Base-by-base conservation (phyloP, 225 moss, liverwort and hornwort genomes). In the Rhytidiadelphus loreus region DNA sequence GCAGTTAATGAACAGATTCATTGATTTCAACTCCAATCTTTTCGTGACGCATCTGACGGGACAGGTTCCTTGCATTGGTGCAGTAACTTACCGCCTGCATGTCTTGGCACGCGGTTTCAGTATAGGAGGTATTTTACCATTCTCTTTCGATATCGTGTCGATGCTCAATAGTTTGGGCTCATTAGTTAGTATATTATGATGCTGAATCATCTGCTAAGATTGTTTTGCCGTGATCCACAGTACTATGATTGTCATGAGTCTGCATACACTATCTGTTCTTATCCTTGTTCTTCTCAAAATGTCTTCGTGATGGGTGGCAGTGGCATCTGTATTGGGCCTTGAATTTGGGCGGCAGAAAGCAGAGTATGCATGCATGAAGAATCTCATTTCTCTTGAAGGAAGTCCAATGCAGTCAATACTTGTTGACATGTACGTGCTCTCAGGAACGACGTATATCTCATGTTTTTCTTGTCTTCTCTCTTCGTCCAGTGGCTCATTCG, bases 41-140 rank as follows among this genome's bases (percentile, higher is more conserved):
- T 71, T 87, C 65, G 56, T 89, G 89, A 88, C 77, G 72, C 77
- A 64, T 92, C 83, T 93, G 80, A 92, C 59, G 70, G 76, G 60
- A 83, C 60, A 60, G 58, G 59, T 86, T 81, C 75, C 87, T 83
- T 84, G 85, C 82, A 59, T 44, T 92, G 85, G 75, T 92, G 83
- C 91, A 94, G 94, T 91, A 56, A 88, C 91, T 30, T 94, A 94
- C 78, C 94, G 94, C 41, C 83, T 92, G 61, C 85, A 91, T 64
- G 17, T 89, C 59, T 86, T 90, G 88, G 84, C 72, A 46, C 94
- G 94, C 70, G 90, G 85, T 53, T 86, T 89, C 82, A 92, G 60
- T 86, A 88, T 91, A 52, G 90, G 86, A 86, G 94, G 94, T 94
- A 74, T 35, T 78, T 30, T 53, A 66, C 43, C 23, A 43, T 21